These are phyloP conservation scores for Crataegus laevigata DNA, from an alignment of 306 rosid species.

Conservation along the genomic window DNA sequence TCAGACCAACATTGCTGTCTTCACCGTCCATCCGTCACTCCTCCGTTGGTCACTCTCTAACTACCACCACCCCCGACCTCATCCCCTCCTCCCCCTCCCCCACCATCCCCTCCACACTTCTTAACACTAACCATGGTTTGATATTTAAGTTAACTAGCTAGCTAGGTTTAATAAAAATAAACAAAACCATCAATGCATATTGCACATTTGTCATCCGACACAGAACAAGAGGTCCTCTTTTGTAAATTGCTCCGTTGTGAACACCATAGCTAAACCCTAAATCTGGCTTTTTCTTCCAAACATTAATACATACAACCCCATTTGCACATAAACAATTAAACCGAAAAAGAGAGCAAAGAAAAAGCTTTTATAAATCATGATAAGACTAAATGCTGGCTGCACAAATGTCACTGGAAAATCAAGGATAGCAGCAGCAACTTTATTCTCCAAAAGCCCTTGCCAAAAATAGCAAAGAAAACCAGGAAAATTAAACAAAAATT, in stretches of 20 bases:
- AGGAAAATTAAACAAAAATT: not conserved
- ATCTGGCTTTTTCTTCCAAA: not conserved
- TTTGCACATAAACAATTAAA: constrained; percentile 1
- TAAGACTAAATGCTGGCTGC: constrained; percentile 50
- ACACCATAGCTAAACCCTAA: constrained; percentile 12
- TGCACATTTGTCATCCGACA: constrained; percentile 43
- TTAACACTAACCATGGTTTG: constrained; percentile 22
- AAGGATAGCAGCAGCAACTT: not conserved
- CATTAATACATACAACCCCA: not conserved
- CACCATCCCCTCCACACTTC: constrained; percentile 19
- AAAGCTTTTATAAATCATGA: not conserved
- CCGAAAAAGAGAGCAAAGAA: not conserved
- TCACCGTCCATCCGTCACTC: constrained; percentile 58
- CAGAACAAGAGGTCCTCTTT: constrained; percentile 6
- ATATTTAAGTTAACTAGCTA: not conserved
- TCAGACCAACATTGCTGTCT: constrained; percentile 21
- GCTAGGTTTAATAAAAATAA: not conserved
- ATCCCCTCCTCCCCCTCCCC: constrained; percentile 14
- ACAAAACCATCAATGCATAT: constrained; percentile 32
- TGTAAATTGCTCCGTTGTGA: not conserved
- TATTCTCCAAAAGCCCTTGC: constrained; percentile 16
- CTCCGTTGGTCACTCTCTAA: constrained; percentile 42
- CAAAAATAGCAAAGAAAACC: constrained; percentile 12
- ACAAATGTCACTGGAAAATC: constrained; percentile 65
- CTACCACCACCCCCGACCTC: constrained; percentile 31